Evolutionary conservation across 768 basidiomycete species (phyloP).

Genomic region (Goffeauzyma gilvescens): DNA sequence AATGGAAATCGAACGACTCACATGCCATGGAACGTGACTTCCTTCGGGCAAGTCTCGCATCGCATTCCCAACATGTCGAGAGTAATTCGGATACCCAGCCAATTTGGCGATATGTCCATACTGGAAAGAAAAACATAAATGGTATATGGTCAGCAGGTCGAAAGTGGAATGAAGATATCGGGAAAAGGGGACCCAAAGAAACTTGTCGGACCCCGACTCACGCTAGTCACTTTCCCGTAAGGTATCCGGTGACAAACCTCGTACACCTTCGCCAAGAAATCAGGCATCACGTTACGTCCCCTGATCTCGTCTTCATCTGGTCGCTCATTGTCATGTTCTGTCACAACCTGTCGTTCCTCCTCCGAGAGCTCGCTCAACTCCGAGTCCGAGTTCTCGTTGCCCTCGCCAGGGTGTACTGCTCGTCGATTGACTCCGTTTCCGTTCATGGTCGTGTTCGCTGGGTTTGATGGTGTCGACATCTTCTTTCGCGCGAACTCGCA

Average conservation of each 20-base stretch:
- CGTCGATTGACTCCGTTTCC: too few relatives aligned
- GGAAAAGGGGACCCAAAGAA: too few relatives aligned
- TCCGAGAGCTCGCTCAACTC: too few relatives aligned
- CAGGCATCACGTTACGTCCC: constrained; percentile 1
- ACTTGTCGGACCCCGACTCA: background rate
- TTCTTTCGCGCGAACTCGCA: too few relatives aligned
- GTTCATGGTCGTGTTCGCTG: too few relatives aligned
- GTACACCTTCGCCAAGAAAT: constrained; percentile 4
- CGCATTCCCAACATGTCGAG: constrained; percentile 30
- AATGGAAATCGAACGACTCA: constrained; percentile 4
- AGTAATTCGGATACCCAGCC: constrained; percentile 27
- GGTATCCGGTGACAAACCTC: constrained; percentile 8
- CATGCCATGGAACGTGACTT: constrained; percentile 30
- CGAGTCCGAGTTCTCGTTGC: too few relatives aligned
- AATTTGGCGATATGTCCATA: constrained; percentile 28
- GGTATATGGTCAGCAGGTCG: background rate
- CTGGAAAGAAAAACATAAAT: background rate
- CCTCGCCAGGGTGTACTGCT: too few relatives aligned
- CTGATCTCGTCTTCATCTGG: too few relatives aligned
- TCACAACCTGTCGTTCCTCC: background rate
- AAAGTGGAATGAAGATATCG: too few relatives aligned
- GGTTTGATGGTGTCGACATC: too few relatives aligned
- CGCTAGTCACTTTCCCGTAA: constrained; percentile 3
- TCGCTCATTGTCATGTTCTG: background rate
- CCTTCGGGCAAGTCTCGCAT: constrained; percentile 20